Conservation (phyloP, 768 basidiomycete species). For the Suillus sp. region DNA sequence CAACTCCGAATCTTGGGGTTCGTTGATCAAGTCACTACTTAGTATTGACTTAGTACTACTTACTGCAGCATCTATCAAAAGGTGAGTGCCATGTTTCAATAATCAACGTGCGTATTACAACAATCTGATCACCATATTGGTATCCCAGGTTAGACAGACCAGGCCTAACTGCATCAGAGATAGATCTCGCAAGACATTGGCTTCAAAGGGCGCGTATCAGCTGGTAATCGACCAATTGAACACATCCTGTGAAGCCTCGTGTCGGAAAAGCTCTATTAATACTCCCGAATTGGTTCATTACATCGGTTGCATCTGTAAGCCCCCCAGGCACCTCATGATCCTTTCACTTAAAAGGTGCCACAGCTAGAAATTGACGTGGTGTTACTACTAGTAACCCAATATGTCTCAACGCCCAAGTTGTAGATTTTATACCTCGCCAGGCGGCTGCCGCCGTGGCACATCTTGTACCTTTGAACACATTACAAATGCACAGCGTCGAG, state of each 20-base stretch:
- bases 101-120: background rate
- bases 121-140: background rate
- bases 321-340: constrained; percentile 10
- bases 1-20: constrained; percentile 31
- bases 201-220: constrained; percentile 8
- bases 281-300: background rate
- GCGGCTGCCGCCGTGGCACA: constrained; percentile 49
- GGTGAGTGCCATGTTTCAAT: background rate
- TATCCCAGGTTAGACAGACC: background rate
- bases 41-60: background rate
- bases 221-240: background rate
- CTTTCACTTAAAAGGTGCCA: constrained; percentile 1
- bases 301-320: background rate
- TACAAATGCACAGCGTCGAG: constrained; percentile 12
- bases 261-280: background rate
- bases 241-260: constrained; percentile 11
- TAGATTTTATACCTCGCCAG: constrained; percentile 41
- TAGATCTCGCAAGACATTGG: background rate
- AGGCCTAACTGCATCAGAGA: background rate
- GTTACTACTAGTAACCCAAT: background rate
- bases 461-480: constrained; percentile 31
- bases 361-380: background rate
- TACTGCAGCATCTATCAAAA: constrained; percentile 2
- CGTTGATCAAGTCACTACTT: constrained; percentile 10
- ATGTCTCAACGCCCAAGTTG: constrained; percentile 33